Percentiles rank a stretch among this genome's conserved stretches.
phyloP scores from a whole-genome alignment of 2,329 filamentous ascomycete species.

The Proliferodiscus dingleyae region DNA sequence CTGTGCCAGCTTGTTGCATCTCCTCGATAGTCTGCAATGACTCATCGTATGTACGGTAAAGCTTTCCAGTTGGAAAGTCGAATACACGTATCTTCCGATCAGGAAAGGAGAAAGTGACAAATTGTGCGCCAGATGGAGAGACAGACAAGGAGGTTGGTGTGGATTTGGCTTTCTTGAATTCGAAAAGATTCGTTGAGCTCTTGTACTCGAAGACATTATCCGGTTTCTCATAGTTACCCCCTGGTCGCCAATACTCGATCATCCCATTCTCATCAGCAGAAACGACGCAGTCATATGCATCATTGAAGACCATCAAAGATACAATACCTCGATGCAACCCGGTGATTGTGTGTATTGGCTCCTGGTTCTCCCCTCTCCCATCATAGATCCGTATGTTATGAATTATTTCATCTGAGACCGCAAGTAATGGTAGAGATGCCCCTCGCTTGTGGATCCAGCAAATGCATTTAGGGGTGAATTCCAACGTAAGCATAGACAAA shows the following conservation, averaged over 20 bases:
- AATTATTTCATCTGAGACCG: conserved; percentile 71
- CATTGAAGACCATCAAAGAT: conserved; percentile 83
- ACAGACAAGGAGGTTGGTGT: conserved; percentile 76
- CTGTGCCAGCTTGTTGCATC: conserved; percentile 92
- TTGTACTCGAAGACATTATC: conserved; percentile 90
- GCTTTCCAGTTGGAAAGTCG: conserved; percentile 82
- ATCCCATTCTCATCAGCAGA: conserved; percentile 88
- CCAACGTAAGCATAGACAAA: conserved; percentile 73
- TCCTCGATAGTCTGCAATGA: conserved; percentile 83
- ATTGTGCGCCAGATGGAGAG: conserved; percentile 79
- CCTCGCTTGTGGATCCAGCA: conserved; percentile 91
- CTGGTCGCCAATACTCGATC: conserved; percentile 93
- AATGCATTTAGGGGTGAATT: conserved; percentile 69
- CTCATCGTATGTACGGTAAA: conserved; percentile 92
- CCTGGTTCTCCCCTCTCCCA: conserved; percentile 74
- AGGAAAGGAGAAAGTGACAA: conserved; percentile 85
- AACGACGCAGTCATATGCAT: conserved; percentile 81
- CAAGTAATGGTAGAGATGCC: conserved; percentile 80
- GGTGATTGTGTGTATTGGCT: conserved; percentile 71
- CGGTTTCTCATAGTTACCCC: conserved; percentile 79
- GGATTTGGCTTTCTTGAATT: conserved; percentile 94
- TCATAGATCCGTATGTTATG: conserved; percentile 80
- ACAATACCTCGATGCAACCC: conserved; percentile 79
- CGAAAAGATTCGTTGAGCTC: conserved; percentile 88
- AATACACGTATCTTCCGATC: conserved; percentile 92